These are phyloP conservation scores for Asterella californica DNA, from an alignment of 225 moss, liverwort and hornwort species.

Conservation along the genomic window DNA sequence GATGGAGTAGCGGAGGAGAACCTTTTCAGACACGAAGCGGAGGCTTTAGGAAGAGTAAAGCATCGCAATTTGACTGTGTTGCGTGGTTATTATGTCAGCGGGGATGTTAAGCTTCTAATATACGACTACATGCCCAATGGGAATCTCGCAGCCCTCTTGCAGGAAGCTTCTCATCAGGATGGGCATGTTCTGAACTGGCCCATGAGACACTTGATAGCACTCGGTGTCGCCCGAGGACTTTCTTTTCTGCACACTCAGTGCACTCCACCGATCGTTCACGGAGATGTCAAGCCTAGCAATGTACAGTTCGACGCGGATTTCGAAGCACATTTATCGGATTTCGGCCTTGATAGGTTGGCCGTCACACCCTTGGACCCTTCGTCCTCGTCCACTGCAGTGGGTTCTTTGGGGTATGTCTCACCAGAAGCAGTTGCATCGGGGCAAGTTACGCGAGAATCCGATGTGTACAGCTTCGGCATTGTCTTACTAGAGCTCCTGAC, in stretches of 20 bases:
- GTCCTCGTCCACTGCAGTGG: constrained; percentile 62
- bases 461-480: constrained; percentile 94
- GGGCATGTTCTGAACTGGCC: constrained; percentile 84
- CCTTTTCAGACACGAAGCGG: constrained; percentile 72
- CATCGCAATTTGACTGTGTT: constrained; percentile 82
- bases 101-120: constrained; percentile 75
- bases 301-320: constrained; percentile 84
- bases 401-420: constrained; percentile 82
- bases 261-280: constrained; percentile 69
- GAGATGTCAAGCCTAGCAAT: constrained; percentile 82
- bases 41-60: constrained; percentile 76
- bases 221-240: constrained; percentile 69
- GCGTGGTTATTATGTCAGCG: constrained; percentile 72
- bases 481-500: constrained; percentile 88
- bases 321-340: constrained; percentile 83
- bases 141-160: constrained; percentile 72
- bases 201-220: constrained; percentile 77
- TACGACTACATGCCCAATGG: constrained; percentile 98
- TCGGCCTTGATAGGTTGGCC: constrained; percentile 67
- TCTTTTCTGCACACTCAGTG: constrained; percentile 71
- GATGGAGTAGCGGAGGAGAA: constrained; percentile 67
- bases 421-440: constrained; percentile 76
- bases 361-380: constrained; percentile 56
- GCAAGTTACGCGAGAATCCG: constrained; percentile 74
- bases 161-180: constrained; percentile 75